Conservation (phyloP, 139 green algal species). For the Chlamydomonas sphaeroides region DNA sequence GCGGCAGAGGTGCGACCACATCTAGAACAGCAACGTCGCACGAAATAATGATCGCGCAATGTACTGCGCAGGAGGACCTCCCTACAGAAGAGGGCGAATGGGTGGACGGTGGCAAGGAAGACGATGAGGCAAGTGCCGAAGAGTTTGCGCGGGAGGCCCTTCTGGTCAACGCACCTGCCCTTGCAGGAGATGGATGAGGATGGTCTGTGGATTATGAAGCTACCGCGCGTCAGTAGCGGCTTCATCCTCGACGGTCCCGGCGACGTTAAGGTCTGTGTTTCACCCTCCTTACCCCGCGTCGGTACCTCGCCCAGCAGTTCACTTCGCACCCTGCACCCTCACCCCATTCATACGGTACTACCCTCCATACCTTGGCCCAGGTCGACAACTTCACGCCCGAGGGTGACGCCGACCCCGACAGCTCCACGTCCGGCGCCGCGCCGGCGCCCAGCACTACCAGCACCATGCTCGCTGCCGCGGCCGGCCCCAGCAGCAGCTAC, state of each 20-base stretch:
- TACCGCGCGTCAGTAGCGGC: constrained; percentile 10
- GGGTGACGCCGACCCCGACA: background rate
- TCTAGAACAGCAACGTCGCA: too few species aligned
- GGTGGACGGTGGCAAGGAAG: background rate
- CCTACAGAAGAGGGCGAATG: constrained; percentile 13
- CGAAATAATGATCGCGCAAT: background rate
- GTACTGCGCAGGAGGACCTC: background rate
- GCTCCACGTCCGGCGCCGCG: too few species aligned
- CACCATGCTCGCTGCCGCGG: too few species aligned
- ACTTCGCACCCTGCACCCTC: too few species aligned
- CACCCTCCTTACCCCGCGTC: too few species aligned
- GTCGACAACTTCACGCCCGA: constrained; percentile 38
- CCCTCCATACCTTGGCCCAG: too few species aligned
- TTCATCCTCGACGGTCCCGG: constrained; percentile 29
- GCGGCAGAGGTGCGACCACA: constrained; percentile 1
- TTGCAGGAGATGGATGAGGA: constrained; percentile 30
- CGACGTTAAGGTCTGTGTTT: constrained; percentile 35
- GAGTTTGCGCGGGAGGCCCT: background rate
- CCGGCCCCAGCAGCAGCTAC: background rate
- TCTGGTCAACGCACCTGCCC: background rate
- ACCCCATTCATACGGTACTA: too few species aligned
- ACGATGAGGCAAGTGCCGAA: background rate
- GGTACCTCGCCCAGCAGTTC: too few species aligned
- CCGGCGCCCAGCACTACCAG: too few species aligned
- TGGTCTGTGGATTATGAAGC: constrained; percentile 19